These are phyloP conservation scores for Penicillium arizonense DNA, from an alignment of 495 filamentous ascomycete species.

Conservation along the genomic window DNA sequence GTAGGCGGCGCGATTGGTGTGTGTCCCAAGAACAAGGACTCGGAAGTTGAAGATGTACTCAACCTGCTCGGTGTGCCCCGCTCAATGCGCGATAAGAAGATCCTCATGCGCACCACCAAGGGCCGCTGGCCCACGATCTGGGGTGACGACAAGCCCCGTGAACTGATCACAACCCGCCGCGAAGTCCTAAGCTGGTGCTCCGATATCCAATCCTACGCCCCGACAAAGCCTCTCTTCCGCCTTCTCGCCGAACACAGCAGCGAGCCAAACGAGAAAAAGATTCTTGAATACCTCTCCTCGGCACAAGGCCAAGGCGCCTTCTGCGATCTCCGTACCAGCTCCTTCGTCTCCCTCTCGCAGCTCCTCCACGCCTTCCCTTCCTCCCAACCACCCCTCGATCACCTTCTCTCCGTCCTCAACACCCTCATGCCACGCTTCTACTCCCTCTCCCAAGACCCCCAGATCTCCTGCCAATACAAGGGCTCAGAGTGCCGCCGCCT, in stretches of 20 bases:
- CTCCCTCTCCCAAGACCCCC: conserved; percentile 93
- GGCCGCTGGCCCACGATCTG: conserved; percentile 98
- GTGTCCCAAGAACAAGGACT: conserved; percentile 77
- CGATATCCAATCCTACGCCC: conserved; percentile 88
- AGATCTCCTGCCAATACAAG: conserved; percentile 68
- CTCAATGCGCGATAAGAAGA: conserved; percentile 75
- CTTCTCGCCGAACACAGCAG: conserved; percentile 81
- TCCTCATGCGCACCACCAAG: conserved; percentile 70
- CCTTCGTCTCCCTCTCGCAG: conserved; percentile 79
- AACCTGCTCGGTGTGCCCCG: conserved; percentile 74
- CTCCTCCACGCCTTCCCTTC: conserved; percentile 91
- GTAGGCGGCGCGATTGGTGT: conserved; percentile 95
- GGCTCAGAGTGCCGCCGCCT: conserved; percentile 73
- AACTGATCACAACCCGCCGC: conserved; percentile 81
- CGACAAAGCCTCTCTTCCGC: conserved; percentile 84
- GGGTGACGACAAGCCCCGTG: conserved; percentile 84
- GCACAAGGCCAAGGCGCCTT: conserved; percentile 92
- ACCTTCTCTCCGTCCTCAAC: conserved; percentile 75
- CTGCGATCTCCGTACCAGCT: conserved; percentile 90
- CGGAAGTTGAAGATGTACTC: conserved; percentile 79
- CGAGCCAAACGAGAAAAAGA: conserved; percentile 79
- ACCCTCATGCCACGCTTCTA: conserved; percentile 97
- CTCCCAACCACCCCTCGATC: conserved; percentile 77
- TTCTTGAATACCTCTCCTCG: conserved; percentile 79
- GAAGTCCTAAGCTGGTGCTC: conserved; percentile 94